Evolutionary conservation across 2,329 filamentous ascomycete species (phyloP).

Genomic region (Exophiala oligosperma): DNA sequence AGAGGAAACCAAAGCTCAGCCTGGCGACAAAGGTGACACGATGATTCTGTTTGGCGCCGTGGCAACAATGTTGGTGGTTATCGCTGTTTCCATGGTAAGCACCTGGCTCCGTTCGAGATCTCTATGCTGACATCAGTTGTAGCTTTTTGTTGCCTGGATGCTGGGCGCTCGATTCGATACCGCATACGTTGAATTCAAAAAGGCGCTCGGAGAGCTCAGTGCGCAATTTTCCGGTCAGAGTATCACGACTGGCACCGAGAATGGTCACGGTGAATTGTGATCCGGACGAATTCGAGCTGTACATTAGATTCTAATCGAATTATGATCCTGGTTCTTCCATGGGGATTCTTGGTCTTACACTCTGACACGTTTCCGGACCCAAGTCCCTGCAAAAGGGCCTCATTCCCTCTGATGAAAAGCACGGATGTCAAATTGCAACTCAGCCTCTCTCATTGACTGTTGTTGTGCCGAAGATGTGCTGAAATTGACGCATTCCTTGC

Average conservation of each 20-base stretch:
- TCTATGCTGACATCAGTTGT: constrained; percentile 9
- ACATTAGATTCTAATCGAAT: constrained; percentile 1
- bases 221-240: not conserved
- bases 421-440: constrained; percentile 99
- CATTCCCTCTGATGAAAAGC: constrained; percentile 52
- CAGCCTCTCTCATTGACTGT: constrained; percentile 73
- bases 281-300: not conserved
- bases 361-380: not conserved
- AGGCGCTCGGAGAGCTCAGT: constrained; percentile 33
- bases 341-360: not conserved
- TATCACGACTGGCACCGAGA: constrained; percentile 3
- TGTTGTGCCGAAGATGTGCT: constrained; percentile 99
- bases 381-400: too few relatives aligned
- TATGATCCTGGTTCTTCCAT: not conserved
- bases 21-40: constrained; percentile 54
- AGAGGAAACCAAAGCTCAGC: constrained; percentile 41
- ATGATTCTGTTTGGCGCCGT: constrained; percentile 67
- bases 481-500: constrained; percentile 51
- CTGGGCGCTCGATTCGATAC: constrained; percentile 82
- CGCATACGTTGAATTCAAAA: constrained; percentile 57
- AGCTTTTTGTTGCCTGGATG: constrained; percentile 77
- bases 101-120: not conserved
- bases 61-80: constrained; percentile 65
- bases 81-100: constrained; percentile 79
- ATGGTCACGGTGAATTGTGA: constrained; percentile 19